These are phyloP conservation scores for Calendula officinalis DNA, from an alignment of 129 eudicot genomes.

Conservation along the genomic window DNA sequence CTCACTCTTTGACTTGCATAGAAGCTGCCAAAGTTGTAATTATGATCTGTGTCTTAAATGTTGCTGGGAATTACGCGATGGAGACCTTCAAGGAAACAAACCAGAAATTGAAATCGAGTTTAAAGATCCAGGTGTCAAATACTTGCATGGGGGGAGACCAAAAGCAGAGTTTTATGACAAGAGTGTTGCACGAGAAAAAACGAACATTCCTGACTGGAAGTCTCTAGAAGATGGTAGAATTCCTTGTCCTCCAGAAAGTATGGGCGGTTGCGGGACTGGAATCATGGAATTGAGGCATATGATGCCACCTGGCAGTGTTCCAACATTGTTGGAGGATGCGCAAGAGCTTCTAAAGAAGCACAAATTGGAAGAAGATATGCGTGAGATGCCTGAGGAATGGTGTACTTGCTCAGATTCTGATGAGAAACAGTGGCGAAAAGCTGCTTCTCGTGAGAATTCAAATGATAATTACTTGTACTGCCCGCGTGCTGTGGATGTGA, in stretches of 20 bases:
- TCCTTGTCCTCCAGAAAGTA: slow-evolving; percentile 53
- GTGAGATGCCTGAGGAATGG: slow-evolving; percentile 22
- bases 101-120: slow-evolving; percentile 25
- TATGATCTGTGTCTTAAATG: slow-evolving; percentile 67
- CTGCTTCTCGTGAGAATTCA: slow-evolving; percentile 52
- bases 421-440: slow-evolving; percentile 36
- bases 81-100: slow-evolving; percentile 37
- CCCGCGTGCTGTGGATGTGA: neutral
- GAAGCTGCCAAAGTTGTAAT: slow-evolving; percentile 51
- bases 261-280: slow-evolving; percentile 63
- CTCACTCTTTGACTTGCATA: slow-evolving; percentile 46
- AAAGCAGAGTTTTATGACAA: neutral
- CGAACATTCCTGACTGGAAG: slow-evolving; percentile 51
- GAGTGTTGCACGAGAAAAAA: neutral
- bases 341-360: slow-evolving; percentile 29
- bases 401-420: slow-evolving; percentile 39
- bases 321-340: slow-evolving; percentile 41
- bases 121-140: slow-evolving; percentile 17
- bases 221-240: slow-evolving; percentile 52
- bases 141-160: slow-evolving; percentile 40
- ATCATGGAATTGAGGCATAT: slow-evolving; percentile 42
- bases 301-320: slow-evolving; percentile 20
- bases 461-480: slow-evolving; percentile 36
- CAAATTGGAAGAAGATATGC: slow-evolving; percentile 19
- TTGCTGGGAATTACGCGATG: slow-evolving; percentile 62